A percentile compares a stretch with the other conserved stretches of the same genome.
These are phyloP conservation scores for Yamadazyma insecticola DNA, from an alignment of 805 yeast species.

Conservation along the genomic window DNA sequence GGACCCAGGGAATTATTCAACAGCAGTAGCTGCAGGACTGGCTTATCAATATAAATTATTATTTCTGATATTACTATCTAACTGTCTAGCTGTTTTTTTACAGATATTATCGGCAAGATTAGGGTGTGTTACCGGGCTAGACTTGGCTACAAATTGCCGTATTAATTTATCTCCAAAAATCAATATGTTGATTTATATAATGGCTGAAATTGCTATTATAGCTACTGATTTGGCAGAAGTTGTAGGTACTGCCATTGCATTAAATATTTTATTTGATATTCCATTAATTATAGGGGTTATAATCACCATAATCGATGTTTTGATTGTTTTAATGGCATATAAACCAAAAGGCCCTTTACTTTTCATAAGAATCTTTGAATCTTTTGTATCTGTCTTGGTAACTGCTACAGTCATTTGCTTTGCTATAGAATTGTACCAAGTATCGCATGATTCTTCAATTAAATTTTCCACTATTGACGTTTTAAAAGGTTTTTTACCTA, in stretches of 20 bases:
- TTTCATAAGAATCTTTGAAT: conserved; percentile 72
- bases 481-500: conserved; percentile 63
- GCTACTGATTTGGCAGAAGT: conserved; percentile 95
- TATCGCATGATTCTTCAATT: conserved; percentile 46
- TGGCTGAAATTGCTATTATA: conserved; percentile 83
- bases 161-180: conserved; percentile 63
- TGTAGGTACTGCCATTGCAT: conserved; percentile 86
- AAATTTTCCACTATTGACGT: conserved; percentile 47
- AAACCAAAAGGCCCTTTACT: conserved; percentile 69
- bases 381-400: conserved; percentile 68
- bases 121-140: conserved; percentile 87
- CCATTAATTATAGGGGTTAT: conserved; percentile 75
- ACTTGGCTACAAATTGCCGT: conserved; percentile 81
- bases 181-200: conserved; percentile 56
- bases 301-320: conserved; percentile 76
- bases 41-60: conserved; percentile 67
- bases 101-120: conserved; percentile 81
- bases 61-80: conserved; percentile 71
- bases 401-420: conserved; percentile 74
- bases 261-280: conserved; percentile 68
- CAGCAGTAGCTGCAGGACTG: conserved; percentile 88
- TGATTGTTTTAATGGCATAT: conserved; percentile 74
- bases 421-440: conserved; percentile 67
- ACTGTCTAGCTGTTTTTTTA: conserved; percentile 74
- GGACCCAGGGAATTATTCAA: conserved; percentile 92